Base-by-base conservation (phyloP, 805 yeast species). In the Ogataea paradorogensis region DNA sequence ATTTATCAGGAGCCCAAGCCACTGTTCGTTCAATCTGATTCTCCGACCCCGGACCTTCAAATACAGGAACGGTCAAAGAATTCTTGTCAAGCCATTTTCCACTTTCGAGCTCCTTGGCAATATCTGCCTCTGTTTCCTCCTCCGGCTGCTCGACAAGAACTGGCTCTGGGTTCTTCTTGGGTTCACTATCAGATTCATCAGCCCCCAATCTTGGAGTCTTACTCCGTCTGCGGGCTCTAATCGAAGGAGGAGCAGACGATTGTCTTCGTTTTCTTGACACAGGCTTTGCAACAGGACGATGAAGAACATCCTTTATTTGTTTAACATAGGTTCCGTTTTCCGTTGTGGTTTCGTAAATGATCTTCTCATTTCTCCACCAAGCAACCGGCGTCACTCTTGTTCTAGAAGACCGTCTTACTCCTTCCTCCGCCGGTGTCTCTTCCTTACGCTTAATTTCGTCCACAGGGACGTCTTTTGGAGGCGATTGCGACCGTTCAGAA, bases 351-450 rank as follows among this genome's bases (percentile, higher is more conserved):
- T 70, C 66, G 53, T 84, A 88, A 3, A 84, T 74, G 22, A 84
- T 74, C 44, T 78, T 69, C 61, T 88, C 96, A 53, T 84, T 85
- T 57, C 84, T 76, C 96, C 96, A 88, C 57, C 73, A 84, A 2
- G 87, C 90, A 47, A 88, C 64, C 0, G 95, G 91, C 3, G 81
- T 75, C 6, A 84, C 71, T 46, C 76, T 74, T 0, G 77, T 74
- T 52, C 96, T 70, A 23, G 72, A 68, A 0, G 95, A 84, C 47
- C 85, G 66, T 47, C 95, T 68, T 2, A 31, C 26, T 6, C 35
- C 31, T 10, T 33, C 35, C 10, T 27, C 10, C 9, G 15, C 11
- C 4, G 33, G 40, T n/a, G 29, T 31, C 15, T 24, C 23, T 21
- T 39, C 36, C 15, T 36, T 27, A 9, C 27, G 26, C 18, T 10